Percentiles rank a stretch among this genome's conserved stretches.
These are phyloP conservation scores for Grosmannia serpens DNA, from an alignment of 2,329 filamentous ascomycete species.

Conservation along the genomic window DNA sequence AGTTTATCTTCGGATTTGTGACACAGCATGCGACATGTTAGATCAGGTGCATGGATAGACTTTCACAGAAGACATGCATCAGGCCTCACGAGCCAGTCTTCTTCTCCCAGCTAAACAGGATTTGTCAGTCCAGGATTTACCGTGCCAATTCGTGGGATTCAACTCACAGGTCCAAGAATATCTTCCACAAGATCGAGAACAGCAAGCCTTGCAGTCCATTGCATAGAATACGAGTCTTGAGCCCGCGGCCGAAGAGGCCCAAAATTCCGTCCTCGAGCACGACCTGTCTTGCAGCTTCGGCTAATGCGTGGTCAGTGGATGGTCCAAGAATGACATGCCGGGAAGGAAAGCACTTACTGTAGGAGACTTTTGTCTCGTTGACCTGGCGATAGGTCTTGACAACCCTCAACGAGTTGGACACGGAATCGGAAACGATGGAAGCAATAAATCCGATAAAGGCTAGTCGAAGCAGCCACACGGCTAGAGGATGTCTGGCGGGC, in stretches of 20 bases:
- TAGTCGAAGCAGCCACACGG: conserved; percentile 30
- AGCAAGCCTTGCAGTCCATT: conserved; percentile 35
- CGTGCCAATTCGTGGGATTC: too few species aligned
- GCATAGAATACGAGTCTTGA: conserved; percentile 34
- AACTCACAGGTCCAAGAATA: conserved; percentile 35
- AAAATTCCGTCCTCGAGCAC: conserved; percentile 28
- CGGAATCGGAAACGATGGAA: conserved; percentile 31
- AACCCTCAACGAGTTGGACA: conserved; percentile 35
- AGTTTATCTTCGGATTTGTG: too few species aligned
- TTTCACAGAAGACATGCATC: too few species aligned
- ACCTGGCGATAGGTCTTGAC: conserved; percentile 39
- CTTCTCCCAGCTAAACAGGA: background rate
- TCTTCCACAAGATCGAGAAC: conserved; percentile 37
- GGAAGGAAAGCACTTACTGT: conserved; percentile 20
- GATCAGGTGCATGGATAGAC: too few species aligned
- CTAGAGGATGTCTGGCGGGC: conserved; percentile 26
- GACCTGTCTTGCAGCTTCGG: conserved; percentile 29
- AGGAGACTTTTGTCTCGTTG: conserved; percentile 34
- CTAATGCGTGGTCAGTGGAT: conserved; percentile 14
- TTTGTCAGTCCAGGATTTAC: too few species aligned
- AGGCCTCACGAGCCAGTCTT: background rate
- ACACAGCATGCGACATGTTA: too few species aligned
- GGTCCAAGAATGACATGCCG: too few species aligned
- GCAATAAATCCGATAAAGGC: conserved; percentile 32
- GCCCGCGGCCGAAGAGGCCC: conserved; percentile 32